phyloP scores from a whole-genome alignment of 257 asterid genomes.

The Salvia splendens region DNA sequence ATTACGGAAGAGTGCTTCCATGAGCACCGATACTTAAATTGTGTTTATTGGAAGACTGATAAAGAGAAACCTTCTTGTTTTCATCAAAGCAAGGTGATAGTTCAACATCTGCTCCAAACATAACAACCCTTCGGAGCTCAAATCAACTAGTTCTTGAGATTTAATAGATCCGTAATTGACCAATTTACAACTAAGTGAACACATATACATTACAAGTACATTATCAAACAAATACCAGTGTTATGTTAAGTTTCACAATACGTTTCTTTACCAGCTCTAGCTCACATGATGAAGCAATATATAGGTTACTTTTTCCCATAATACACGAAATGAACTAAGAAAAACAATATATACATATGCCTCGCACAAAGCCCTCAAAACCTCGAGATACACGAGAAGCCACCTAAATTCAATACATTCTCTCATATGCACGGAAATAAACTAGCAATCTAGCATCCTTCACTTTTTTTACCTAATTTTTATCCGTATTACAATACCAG shows the following conservation, averaged over 20 bases:
- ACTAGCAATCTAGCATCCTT: background rate
- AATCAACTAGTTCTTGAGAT: constrained; percentile 6
- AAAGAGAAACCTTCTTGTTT: background rate
- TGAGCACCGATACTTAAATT: constrained; percentile 1
- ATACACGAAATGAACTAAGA: background rate
- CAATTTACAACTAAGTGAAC: constrained; percentile 12
- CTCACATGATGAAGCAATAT: too few relatives aligned
- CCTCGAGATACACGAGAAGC: constrained; percentile 12
- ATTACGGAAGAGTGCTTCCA: constrained; percentile 10
- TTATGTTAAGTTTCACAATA: background rate
- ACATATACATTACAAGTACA: background rate
- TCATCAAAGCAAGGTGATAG: constrained; percentile 3
- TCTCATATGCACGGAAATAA: background rate
- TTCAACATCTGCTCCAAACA: constrained; percentile 2
- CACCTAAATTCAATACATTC: background rate
- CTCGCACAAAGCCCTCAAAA: background rate
- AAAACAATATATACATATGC: background rate
- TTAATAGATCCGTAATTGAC: background rate
- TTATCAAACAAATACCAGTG: background rate
- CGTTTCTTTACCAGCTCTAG: background rate
- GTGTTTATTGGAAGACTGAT: constrained; percentile 3
- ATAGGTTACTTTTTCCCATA: background rate
- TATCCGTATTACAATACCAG: background rate
- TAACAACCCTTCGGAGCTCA: background rate
- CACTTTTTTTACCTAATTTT: background rate